These are phyloP conservation scores for Phaffomyces thermotolerans DNA, from an alignment of 805 yeast genomes.

Conservation along the genomic window DNA sequence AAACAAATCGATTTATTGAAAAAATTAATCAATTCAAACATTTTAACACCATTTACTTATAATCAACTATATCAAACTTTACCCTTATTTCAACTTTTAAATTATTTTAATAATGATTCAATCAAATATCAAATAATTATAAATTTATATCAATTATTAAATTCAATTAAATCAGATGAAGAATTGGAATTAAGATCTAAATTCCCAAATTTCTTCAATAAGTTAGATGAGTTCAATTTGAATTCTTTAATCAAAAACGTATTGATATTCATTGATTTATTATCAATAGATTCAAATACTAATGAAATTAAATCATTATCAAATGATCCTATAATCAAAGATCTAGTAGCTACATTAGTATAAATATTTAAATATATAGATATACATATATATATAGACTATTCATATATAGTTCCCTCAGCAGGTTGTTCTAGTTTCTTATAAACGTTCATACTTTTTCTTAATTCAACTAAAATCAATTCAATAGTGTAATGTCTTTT, in stretches of 20 bases:
- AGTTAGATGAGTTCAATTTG: conserved; percentile 10
- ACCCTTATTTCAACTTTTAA: conserved; percentile 11
- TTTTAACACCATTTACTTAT: conserved; percentile 2
- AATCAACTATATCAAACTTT: conserved; percentile 12
- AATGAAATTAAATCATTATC: conserved; percentile 4
- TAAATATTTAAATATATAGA: background rate
- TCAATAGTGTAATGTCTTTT: conserved; percentile 89
- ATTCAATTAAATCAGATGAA: conserved; percentile 2
- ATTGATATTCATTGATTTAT: conserved; percentile 12
- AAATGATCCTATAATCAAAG: conserved; percentile 1
- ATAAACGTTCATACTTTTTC: conserved; percentile 88
- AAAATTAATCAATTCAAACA: background rate
- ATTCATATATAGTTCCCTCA: conserved; percentile 66
- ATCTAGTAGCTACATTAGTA: background rate
- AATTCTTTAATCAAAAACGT: conserved; percentile 11
- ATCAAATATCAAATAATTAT: conserved; percentile 13
- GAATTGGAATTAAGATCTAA: conserved; percentile 9
- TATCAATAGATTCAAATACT: conserved; percentile 6
- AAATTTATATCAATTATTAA: conserved; percentile 8
- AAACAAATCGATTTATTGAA: conserved; percentile 12
- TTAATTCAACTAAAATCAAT: conserved; percentile 77
- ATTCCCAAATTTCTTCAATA: conserved; percentile 18
- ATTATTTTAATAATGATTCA: background rate
- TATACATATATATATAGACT: background rate
- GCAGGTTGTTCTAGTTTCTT: conserved; percentile 85